Percentiles rank a stretch among this genome's conserved stretches.
Evolutionary conservation across 129 eudicot species (phyloP).

Genomic region (Tanacetum coccineum): DNA sequence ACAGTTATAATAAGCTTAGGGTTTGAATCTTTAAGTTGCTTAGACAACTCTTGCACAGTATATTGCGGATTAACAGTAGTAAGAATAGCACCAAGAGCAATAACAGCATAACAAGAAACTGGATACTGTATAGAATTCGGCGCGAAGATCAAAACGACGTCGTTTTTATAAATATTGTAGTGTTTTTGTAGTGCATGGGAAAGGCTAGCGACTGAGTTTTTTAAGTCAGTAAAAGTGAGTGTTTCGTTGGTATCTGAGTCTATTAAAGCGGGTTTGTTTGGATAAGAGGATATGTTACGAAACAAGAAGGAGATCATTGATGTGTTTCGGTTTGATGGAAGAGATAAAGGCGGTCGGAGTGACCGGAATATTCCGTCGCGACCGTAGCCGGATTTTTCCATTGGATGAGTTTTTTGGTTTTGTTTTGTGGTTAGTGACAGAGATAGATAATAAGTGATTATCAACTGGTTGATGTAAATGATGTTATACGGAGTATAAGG

Average conservation of each 20-base stretch:
- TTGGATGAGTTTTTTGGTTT: slow-evolving; percentile 9
- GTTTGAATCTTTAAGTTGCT: slow-evolving; percentile 61
- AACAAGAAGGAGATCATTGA: slow-evolving; percentile 75
- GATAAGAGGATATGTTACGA: slow-evolving; percentile 56
- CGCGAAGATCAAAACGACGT: slow-evolving; percentile 67
- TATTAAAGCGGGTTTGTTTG: slow-evolving; percentile 59
- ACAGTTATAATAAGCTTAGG: slow-evolving; percentile 66
- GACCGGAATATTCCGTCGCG: slow-evolving; percentile 80
- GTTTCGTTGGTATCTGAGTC: slow-evolving; percentile 61
- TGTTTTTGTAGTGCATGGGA: slow-evolving; percentile 40
- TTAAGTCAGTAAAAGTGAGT: slow-evolving; percentile 44
- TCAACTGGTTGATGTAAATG: too few species aligned
- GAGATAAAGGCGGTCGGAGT: slow-evolving; percentile 51
- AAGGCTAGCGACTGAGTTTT: slow-evolving; percentile 53
- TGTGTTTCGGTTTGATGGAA: slow-evolving; percentile 45
- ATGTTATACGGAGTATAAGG: too few species aligned
- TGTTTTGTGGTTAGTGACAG: too few species aligned
- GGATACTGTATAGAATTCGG: slow-evolving; percentile 81
- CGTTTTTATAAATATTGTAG: slow-evolving; percentile 51
- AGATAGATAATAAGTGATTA: too few species aligned
- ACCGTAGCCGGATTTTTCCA: slow-evolving; percentile 91
- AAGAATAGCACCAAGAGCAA: slow-evolving; percentile 63
- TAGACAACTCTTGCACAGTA: slow-evolving; percentile 57
- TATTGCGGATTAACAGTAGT: slow-evolving; percentile 74
- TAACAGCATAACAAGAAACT: slow-evolving; percentile 43